Conservation (phyloP, 2,329 filamentous ascomycete species). For the Aspergillus latus region DNA sequence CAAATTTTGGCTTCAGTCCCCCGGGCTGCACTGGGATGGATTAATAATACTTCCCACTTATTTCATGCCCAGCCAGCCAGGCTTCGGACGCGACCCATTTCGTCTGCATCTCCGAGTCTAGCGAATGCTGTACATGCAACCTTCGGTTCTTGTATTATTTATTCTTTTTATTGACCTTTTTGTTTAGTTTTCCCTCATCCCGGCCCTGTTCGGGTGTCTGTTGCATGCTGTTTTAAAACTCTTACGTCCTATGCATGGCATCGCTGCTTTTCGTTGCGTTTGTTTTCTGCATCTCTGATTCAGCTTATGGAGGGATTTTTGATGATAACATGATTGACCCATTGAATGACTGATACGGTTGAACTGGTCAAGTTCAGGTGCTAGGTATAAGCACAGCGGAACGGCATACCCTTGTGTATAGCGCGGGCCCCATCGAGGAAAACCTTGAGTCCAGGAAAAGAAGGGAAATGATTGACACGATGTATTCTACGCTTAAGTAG, state of each 20-base stretch:
- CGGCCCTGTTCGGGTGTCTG: neutral
- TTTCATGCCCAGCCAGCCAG: neutral
- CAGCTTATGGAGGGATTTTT: neutral
- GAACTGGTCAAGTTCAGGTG: neutral
- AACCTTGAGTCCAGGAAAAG: neutral
- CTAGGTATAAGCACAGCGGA: too few species aligned
- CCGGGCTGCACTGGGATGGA: too few species aligned
- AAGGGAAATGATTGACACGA: slow-evolving; percentile 1
- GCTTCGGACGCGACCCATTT: too few species aligned
- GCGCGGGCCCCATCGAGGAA: too few species aligned
- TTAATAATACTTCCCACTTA: neutral
- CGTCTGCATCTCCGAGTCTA: too few species aligned
- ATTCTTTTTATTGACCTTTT: neutral
- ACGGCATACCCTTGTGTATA: too few species aligned
- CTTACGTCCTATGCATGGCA: neutral
- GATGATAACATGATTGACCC: neutral
- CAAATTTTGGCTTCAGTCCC: too few species aligned
- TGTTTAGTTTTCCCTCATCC: neutral
- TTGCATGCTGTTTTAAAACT: neutral
- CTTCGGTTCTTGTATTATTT: slow-evolving; percentile 7
- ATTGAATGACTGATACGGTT: slow-evolving; percentile 1
- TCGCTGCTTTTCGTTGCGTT: neutral
- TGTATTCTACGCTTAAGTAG: neutral
- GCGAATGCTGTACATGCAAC: neutral
- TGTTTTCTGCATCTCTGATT: too few species aligned